Base-by-base conservation (phyloP, 2,329 filamentous ascomycete species). In the Fusarium sambucinum region DNA sequence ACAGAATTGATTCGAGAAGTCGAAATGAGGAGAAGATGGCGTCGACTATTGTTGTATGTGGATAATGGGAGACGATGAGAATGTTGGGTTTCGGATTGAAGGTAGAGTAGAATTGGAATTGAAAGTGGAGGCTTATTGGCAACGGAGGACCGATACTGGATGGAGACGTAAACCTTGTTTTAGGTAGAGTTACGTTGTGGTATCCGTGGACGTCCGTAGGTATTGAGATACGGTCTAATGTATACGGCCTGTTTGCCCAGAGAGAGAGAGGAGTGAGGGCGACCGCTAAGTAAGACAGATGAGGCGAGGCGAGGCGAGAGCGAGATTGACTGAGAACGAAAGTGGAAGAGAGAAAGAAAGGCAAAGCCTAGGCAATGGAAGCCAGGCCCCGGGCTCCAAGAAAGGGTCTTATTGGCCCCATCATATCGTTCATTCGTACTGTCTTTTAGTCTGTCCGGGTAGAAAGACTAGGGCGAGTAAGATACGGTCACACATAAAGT, bases 161-260 rank as follows among this genome's bases (percentile, higher is more conserved):
- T 50, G 45, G 53, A 27, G 14, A 63, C 64, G 50, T 63, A 63
- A 73, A 70, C 63, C 69, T 72, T 73, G 73, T 63, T 73, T 73
- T 65, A 52, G 64, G 55, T 33, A 29, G 16, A 48, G 59, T 52
- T 59, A 29, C 45, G 32, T 29, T 23, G 25, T 38, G 41, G 29
- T 45, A 50, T 38, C 35, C 35, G 35, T 38, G 35, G 35, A n/a
- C 12, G 35, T 38, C 35, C 35, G 35, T 38, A 44, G 33, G 29
- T 23, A 53, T 44, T 23, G 64, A 30, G 50, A 55, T 35, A 42
- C 33, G 41, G 52, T 52, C 65, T 45, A 45, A 19, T 21, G 32
- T 38, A 27, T 69, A 44, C 55, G 69, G 70, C 35, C 67, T 63
- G 59, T 69, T 53, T 57, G 40, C 63, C 63, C 51, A 70, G 57